Evolutionary conservation across 768 basidiomycete genomes (phyloP), one percentile per base, ranked within the genome.

Genomic region (Collybia mongolica): DNA sequence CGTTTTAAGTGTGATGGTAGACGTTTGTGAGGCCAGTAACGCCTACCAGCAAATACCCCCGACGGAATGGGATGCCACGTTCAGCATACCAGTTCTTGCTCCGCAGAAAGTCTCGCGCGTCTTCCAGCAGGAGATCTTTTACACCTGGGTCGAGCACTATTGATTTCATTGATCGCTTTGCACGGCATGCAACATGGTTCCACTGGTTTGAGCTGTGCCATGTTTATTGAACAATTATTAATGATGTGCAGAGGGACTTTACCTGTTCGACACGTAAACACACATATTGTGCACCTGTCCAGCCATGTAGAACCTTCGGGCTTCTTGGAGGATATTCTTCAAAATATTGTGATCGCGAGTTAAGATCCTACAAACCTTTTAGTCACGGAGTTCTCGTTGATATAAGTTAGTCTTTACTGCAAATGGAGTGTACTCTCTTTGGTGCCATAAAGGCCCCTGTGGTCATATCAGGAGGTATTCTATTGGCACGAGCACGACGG

Each of bases 31-130:
- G 6, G 23, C 47, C 44, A 37, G 43, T 29, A 41, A 22, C 22
- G 53, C 64, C 38, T 35, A 57, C 61, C 14, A 88, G 70, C 23
- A 86, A 74, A 58, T 85, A 86, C 18, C 86, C 87, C 9, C 87
- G 72, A 15, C 83, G 79, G 62, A 81, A 86, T 0, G 85, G 86
- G 44, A 88, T 86, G 0, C 84, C 85, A 23, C 86, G 79, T 12
- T 79, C 76, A 1, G 70, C 56, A 49, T 88, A 88, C 85, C 86
- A 87, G 15, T 65, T 51, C 55, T 79, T 80, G 52, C 74, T 82
- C 5, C 54, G 51, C 18, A 88, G 63, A 52, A 89, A 89, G 49
- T 86, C 82, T 12, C 63, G 65, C 0, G 81, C 81, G 54, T 89
- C 87, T 3, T 76, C 68, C 3, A 88, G 53, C 1, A 89, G 58